These are phyloP conservation scores for Penicillium sp. DNA, from an alignment of 2,329 filamentous ascomycete genomes.

Conservation along the genomic window DNA sequence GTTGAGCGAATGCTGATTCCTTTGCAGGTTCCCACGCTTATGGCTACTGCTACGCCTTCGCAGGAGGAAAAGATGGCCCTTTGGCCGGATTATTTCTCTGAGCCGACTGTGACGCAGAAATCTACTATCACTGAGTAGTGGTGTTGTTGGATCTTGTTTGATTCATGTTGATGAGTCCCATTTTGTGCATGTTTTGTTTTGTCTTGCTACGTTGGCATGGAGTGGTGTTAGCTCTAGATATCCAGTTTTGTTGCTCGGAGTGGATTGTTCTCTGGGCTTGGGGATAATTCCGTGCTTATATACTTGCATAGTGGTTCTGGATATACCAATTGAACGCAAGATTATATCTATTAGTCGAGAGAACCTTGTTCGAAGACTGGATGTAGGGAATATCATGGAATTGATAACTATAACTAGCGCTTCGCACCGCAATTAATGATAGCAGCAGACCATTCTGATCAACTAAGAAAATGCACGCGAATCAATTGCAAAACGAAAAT, in stretches of 20 bases:
- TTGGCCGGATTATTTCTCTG: conserved; percentile 58
- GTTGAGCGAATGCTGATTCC: conserved; percentile 18
- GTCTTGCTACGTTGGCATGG: conserved; percentile 1
- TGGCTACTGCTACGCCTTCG: conserved; percentile 49
- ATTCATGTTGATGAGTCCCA: not conserved
- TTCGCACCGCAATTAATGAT: too few relatives aligned
- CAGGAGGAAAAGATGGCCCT: conserved; percentile 61
- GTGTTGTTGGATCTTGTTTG: not conserved
- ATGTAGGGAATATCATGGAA: too few relatives aligned
- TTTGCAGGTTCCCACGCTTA: conserved; percentile 44
- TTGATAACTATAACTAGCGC: too few relatives aligned
- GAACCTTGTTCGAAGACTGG: too few relatives aligned
- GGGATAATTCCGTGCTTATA: not conserved
- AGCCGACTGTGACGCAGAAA: conserved; percentile 35
- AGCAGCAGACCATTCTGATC: too few relatives aligned
- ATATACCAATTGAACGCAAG: not conserved
- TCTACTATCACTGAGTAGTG: conserved; percentile 15
- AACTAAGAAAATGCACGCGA: not conserved
- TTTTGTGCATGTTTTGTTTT: not conserved
- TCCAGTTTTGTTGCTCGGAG: not conserved
- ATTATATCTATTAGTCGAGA: too few relatives aligned
- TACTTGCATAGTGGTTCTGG: not conserved
- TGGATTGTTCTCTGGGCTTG: not conserved
- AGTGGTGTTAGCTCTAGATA: conserved; percentile 2
- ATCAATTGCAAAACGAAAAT: not conserved